Base-by-base conservation (phyloP, 805 yeast genomes). In the Blastobotrys robertii region DNA sequence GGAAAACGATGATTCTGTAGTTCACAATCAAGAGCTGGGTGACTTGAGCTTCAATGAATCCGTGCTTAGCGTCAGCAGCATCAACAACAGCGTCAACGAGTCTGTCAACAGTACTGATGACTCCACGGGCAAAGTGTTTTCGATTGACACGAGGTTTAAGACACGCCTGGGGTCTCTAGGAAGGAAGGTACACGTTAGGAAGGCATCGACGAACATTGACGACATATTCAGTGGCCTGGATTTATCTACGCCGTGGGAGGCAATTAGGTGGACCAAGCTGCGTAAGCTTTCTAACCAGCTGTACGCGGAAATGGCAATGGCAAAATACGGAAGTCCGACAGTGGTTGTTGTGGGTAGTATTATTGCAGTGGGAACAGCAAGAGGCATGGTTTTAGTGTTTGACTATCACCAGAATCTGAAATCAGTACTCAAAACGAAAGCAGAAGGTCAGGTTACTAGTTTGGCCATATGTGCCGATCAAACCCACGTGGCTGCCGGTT, bases 381-480 rank as follows among this genome's bases (percentile, higher is more conserved):
- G 72, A 40, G 95, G 95, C 1, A 64, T 59, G 31, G 65, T 85
- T 0, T 59, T 84, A 4, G 66, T 82, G 4, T 87, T 84, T 58
- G 81, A 79, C 52, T 80, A 78, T 48, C 72, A 72, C 36, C 95
- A 88, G 57, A 66, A 64, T 28, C 55, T 83, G 3, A 64, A 70
- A 10, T 62, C 63, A 35, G 67, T 70, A 1, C 55, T 81, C 11
- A 49, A 49, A 13, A 61, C 65, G 1, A 42, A 57, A 1, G 60
- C 60, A 10, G 57, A 67, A 30, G 78, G 81, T 0, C 51, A 69
- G 0, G 76, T 85, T 1, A 70, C 82, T 0, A 47, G 75, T 2
- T 54, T 87, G 16, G 67, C 76, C 0, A 61, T 81, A 10, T 80
- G 92, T 0, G 63, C 74, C 5, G 95, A 88, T 56, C 81, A 84